These are phyloP conservation scores for Microdochium bolleyi DNA, from an alignment of 2,329 filamentous ascomycete species.

Conservation along the genomic window DNA sequence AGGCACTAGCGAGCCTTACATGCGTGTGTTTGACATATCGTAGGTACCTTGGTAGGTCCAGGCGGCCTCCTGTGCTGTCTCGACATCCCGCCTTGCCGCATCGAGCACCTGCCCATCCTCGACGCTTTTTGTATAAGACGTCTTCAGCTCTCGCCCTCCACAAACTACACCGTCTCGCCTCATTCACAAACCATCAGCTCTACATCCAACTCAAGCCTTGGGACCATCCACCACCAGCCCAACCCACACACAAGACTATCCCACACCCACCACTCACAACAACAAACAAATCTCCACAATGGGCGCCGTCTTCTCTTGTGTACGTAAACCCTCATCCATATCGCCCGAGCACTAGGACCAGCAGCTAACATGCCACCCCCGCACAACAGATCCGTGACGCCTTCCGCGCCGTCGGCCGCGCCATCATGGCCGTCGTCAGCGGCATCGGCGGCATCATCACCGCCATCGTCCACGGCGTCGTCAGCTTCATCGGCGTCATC, in stretches of 20 bases:
- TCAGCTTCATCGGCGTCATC: conserved; percentile 57
- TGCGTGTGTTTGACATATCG: not conserved
- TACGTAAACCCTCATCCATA: conserved; percentile 38
- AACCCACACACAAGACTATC: not conserved
- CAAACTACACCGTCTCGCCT: not conserved
- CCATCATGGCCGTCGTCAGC: conserved; percentile 61
- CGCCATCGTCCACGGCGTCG: conserved; percentile 60
- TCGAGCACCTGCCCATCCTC: not conserved
- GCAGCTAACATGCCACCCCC: conserved; percentile 11
- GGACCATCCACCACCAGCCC: not conserved
- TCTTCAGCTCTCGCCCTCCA: not conserved
- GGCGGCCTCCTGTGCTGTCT: not conserved
- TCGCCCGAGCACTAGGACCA: not conserved
- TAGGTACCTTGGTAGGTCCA: not conserved
- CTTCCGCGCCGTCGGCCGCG: conserved; percentile 56
- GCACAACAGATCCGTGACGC: conserved; percentile 43
- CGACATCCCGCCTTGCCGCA: not conserved
- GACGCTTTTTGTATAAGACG: not conserved
- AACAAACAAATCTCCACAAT: conserved; percentile 32
- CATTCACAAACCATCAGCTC: not conserved
- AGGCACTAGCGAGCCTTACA: not conserved
- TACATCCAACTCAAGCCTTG: not conserved
- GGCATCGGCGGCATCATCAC: conserved; percentile 57
- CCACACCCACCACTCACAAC: conserved; percentile 1
- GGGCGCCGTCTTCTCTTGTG: conserved; percentile 79